phyloP scores from a whole-genome alignment of 2,329 filamentous ascomycete genomes.

The Aspergillus texensis region DNA sequence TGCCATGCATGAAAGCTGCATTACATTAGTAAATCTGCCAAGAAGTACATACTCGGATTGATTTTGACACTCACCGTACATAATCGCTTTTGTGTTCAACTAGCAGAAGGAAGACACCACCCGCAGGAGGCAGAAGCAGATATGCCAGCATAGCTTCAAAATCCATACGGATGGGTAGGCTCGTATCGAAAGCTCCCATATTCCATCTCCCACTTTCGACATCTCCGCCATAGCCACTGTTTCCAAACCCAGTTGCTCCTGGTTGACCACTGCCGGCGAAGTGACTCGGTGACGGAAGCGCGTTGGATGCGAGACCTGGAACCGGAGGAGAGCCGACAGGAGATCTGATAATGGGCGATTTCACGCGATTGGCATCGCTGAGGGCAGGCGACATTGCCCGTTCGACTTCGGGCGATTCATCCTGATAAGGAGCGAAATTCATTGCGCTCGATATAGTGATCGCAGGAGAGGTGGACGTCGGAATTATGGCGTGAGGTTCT shows the following conservation, averaged over 20 bases:
- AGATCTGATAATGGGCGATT: conserved; percentile 57
- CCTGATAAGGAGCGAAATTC: conserved; percentile 98
- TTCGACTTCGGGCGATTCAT: conserved; percentile 80
- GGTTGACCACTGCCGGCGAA: conserved; percentile 37
- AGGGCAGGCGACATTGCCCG: conserved; percentile 76
- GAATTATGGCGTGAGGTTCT: conserved; percentile 9
- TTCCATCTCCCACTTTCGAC: conserved; percentile 62
- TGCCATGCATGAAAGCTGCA: conserved; percentile 95
- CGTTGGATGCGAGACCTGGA: conserved; percentile 47
- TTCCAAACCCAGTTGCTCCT: conserved; percentile 37
- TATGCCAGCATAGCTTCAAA: conserved; percentile 92
- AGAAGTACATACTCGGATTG: too few species aligned
- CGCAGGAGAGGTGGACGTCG: conserved; percentile 3
- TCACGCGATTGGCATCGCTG: conserved; percentile 47
- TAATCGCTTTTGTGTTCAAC: conserved; percentile 96
- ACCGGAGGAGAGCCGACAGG: conserved; percentile 54
- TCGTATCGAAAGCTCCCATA: conserved; percentile 82
- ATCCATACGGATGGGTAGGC: conserved; percentile 80
- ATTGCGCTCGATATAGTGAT: conserved; percentile 51
- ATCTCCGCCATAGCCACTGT: conserved; percentile 44
- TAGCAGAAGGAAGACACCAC: conserved; percentile 80
- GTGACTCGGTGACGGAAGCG: conserved; percentile 43
- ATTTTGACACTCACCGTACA: conserved; percentile 66
- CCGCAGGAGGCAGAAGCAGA: conserved; percentile 78
- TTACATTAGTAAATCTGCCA: conserved; percentile 6